Evolutionary conservation across 768 basidiomycete species (phyloP).

Genomic region (Tylopilus cervinicoccineus): DNA sequence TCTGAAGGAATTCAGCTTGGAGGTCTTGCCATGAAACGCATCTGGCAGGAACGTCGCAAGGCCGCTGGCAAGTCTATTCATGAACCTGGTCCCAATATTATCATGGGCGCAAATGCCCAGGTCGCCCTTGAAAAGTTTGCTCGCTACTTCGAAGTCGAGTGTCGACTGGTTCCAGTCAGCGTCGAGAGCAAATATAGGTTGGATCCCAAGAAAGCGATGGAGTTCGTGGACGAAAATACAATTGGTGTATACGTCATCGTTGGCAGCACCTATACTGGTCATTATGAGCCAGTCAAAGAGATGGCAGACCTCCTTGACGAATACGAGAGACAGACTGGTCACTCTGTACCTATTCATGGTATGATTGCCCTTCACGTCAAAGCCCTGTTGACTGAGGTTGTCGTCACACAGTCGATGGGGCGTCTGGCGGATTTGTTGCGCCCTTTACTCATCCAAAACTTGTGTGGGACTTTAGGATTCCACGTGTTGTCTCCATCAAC

Average conservation of each 20-base stretch:
- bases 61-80: slow-evolving; percentile 61
- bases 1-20: slow-evolving; percentile 73
- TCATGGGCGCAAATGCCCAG: slow-evolving; percentile 68
- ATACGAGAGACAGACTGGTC: slow-evolving; percentile 47
- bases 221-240: slow-evolving; percentile 67
- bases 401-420: slow-evolving; percentile 44
- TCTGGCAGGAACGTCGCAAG: slow-evolving; percentile 67
- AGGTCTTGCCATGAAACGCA: slow-evolving; percentile 66
- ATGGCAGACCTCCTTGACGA: slow-evolving; percentile 71
- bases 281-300: slow-evolving; percentile 77
- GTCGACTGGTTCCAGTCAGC: slow-evolving; percentile 58
- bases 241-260: slow-evolving; percentile 66
- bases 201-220: slow-evolving; percentile 60
- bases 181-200: slow-evolving; percentile 75
- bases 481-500: slow-evolving; percentile 57
- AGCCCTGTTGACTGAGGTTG: slow-evolving; percentile 5
- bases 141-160: slow-evolving; percentile 64
- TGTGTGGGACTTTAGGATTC: slow-evolving; percentile 57
- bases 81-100: slow-evolving; percentile 61
- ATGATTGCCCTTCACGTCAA: slow-evolving; percentile 21
- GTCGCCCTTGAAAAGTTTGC: slow-evolving; percentile 72
- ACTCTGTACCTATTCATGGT: slow-evolving; percentile 41
- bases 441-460: slow-evolving; percentile 55
- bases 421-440: slow-evolving; percentile 60
- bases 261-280: slow-evolving; percentile 55